Percentiles rank a stretch among this genome's conserved stretches.
phyloP scores from a whole-genome alignment of 768 basidiomycete species.

The Hericium rajendrae region DNA sequence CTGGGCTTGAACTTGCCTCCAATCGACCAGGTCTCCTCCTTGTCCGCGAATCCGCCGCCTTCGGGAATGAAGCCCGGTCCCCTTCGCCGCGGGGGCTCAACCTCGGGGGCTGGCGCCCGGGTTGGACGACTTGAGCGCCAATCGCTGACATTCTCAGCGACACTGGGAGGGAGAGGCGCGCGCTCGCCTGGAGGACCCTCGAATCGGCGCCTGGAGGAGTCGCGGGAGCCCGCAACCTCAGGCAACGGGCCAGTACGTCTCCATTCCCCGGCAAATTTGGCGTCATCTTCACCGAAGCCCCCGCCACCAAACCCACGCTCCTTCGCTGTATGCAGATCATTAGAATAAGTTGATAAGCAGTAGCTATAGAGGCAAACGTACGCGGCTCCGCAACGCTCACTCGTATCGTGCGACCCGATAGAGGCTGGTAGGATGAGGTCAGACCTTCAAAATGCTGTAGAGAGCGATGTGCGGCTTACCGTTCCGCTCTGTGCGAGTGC shows the following conservation, averaged over 20 bases:
- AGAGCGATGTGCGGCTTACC: slow-evolving; percentile 32
- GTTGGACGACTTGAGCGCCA: slow-evolving; percentile 57
- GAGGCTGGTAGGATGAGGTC: slow-evolving; percentile 30
- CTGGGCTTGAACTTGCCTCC: slow-evolving; percentile 67
- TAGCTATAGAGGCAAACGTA: slow-evolving; percentile 34
- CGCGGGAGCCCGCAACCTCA: slow-evolving; percentile 49
- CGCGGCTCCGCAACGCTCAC: slow-evolving; percentile 95
- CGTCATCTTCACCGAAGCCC: slow-evolving; percentile 37
- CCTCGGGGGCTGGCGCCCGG: slow-evolving; percentile 31
- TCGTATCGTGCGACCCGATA: slow-evolving; percentile 75
- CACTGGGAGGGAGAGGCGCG: slow-evolving; percentile 32
- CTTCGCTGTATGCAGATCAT: slow-evolving; percentile 46
- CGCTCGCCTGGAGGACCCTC: slow-evolving; percentile 42
- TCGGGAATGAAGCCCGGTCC: slow-evolving; percentile 42
- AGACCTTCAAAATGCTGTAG: not conserved
- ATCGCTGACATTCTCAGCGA: slow-evolving; percentile 55
- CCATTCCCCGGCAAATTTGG: slow-evolving; percentile 82
- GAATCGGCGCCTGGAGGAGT: slow-evolving; percentile 55
- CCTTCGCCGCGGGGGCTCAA: slow-evolving; percentile 40
- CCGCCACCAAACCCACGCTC: slow-evolving; percentile 56
- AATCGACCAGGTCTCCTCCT: slow-evolving; percentile 69
- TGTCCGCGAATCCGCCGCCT: slow-evolving; percentile 47
- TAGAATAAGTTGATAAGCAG: not conserved
- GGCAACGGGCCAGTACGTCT: slow-evolving; percentile 82
- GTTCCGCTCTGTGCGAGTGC: slow-evolving; percentile 64